Evolutionary conservation across 257 asterid genomes (phyloP).

Genomic region (Capsicum pubescens): DNA sequence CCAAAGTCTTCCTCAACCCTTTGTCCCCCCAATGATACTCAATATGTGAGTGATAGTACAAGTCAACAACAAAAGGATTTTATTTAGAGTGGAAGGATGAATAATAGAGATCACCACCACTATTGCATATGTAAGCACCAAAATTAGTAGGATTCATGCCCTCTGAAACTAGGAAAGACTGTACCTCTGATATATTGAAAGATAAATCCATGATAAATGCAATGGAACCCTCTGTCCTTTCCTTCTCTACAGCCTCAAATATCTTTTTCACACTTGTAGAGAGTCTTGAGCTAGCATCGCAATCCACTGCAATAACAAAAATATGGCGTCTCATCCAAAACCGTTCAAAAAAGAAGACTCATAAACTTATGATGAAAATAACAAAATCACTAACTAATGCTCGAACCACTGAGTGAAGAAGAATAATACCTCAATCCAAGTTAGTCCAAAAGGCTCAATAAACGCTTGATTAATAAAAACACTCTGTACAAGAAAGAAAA

Average conservation of each 20-base stretch:
- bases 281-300: slow-evolving; percentile 66
- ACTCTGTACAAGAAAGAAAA: slow-evolving; percentile 61
- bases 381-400: slow-evolving; percentile 13
- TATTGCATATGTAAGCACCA: slow-evolving; percentile 95
- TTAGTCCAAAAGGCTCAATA: slow-evolving; percentile 98
- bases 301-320: slow-evolving; percentile 89
- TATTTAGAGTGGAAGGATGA: slow-evolving; percentile 76
- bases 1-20: slow-evolving; percentile 94
- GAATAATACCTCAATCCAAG: slow-evolving; percentile 87
- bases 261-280: slow-evolving; percentile 74
- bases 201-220: slow-evolving; percentile 92
- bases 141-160: slow-evolving; percentile 74
- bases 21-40: slow-evolving; percentile 99
- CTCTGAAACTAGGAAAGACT: slow-evolving; percentile 68
- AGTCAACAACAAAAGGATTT: slow-evolving; percentile 87
- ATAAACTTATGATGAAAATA: slow-evolving; percentile 9
- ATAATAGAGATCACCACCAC: slow-evolving; percentile 97
- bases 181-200: slow-evolving; percentile 64
- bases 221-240: slow-evolving; percentile 77
- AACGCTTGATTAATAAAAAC: slow-evolving; percentile 98
- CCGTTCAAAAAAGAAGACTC: slow-evolving; percentile 15
- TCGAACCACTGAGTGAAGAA: slow-evolving; percentile 27
- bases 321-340: slow-evolving; percentile 72
- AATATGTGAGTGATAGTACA: slow-evolving; percentile 96
- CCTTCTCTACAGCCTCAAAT: slow-evolving; percentile 74